Evolutionary conservation across 257 asterid species (phyloP), one percentile per base, ranked within the genome.

Genomic region (Solanum chiquidenum): DNA sequence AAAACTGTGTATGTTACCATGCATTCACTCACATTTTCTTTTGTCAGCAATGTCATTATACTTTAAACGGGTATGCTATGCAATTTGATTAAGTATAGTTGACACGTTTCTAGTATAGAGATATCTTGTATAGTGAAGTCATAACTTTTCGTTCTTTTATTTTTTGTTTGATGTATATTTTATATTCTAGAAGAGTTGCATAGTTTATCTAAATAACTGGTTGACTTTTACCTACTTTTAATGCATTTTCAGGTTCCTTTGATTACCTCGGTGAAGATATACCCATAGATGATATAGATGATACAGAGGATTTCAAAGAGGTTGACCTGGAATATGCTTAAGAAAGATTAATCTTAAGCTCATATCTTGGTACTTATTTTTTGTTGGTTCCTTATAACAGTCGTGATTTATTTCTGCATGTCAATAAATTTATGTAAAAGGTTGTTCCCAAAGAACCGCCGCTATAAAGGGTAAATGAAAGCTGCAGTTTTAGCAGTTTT

Each of bases 241-340:
- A 5, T 86, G 37, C 77, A 37, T 38, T 68, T 18, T 87, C 93
- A 92, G 96, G 92, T 72, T 89, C 94, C 73, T 31, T 68, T 55
- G 89, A 88, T 83, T 87, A 71, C 84, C 69, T 74, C 31, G 90
- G 88, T 49, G 98, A 95, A 91, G 98, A 95, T 64, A 94, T 95
- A 88, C 94, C 95, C 80, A 91, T 94, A 55, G 98, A 94, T 73
- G 98, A 93, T 80, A 91, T 6, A 33, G 83, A 75, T 25, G 83
- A 33, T 34, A 20, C 85, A 23, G 96, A 91, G 2, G 94, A 93
- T 71, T 82, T 64, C 58, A n/a, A 90, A 27, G 90, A 89, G 86
- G 86, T 4, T 7, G 88, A 88, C 27, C 23, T n/a, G 9, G 27
- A 42, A 27, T 62, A 44, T 79, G 66, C 85, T 44, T 9, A 46